Base-by-base conservation (phyloP, 495 filamentous ascomycete species). In the Opeltia flavorubescens region DNA sequence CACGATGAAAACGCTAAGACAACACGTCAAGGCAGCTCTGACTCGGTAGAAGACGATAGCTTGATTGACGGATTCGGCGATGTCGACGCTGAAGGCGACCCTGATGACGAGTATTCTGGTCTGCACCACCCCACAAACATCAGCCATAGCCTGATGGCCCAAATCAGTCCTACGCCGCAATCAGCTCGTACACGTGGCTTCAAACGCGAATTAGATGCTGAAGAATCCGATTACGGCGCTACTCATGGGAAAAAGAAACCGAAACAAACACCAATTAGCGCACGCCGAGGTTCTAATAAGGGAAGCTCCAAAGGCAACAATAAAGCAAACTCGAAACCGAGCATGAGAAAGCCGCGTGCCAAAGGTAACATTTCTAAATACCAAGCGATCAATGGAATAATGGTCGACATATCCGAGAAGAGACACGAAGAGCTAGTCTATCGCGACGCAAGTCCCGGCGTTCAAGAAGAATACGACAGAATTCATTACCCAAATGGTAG, bases 1-100 rank as follows among this genome's bases (percentile, higher is more conserved):
- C 47, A 49, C 0, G 29, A 44, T 15, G 28, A 50, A 30, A 44
- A 35, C 4, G 55, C 20, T 50, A 57, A 35, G 51, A 46, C 25
- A 43, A 4, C 20, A 7, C 46, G n/a, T 5, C 25, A 6, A 20
- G 26, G 6, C 18, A 36, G 25, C 43, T 44, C 38, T 13, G 38
- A 41, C 21, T 3, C 38, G 11, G 9, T 12, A 6, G 18, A 41
- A 21, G 20, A 18, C 34, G 5, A 31, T 20, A 18, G 38, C 38
- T 8, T 9, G 21, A 41, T 18, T 33, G 15, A 9, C 38, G 18
- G 21, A 41, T 9, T 11, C 38, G 38, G 8, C 38, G 33, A 47
- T 47, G 13, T n/a, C 5, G 44, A 47, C 24, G 21, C 20, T 11
- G 44, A 47, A 5, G 44, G 18, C 4, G n/a, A 47, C 23, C 15